A percentile compares a stretch with the other conserved stretches of the same genome.
Evolutionary conservation across 768 basidiomycete species (phyloP).

Genomic region (Neoboletus subvelutipes): DNA sequence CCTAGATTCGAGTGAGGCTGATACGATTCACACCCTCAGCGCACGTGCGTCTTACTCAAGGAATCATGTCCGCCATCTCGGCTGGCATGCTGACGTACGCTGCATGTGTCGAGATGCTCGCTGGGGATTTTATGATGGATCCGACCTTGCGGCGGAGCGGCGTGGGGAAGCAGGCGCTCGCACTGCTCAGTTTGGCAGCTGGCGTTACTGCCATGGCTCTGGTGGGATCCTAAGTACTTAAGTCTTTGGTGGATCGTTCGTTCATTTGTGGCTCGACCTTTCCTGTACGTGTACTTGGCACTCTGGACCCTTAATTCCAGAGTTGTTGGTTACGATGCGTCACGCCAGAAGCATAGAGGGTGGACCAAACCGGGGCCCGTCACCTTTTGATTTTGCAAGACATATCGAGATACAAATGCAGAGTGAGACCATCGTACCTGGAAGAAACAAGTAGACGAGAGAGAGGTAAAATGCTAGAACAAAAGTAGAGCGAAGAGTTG

Average conservation of each 20-base stretch:
- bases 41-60: conserved; percentile 58
- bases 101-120: conserved; percentile 83
- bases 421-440: not conserved
- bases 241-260: not conserved
- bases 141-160: conserved; percentile 44
- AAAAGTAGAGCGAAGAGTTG: not conserved
- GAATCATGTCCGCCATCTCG: conserved; percentile 77
- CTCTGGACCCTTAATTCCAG: not conserved
- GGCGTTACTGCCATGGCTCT: conserved; percentile 67
- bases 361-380: not conserved
- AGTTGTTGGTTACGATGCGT: not conserved
- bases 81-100: conserved; percentile 85
- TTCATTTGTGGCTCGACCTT: not conserved
- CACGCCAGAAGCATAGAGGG: not conserved
- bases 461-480: not conserved
- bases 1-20: not conserved
- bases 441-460: not conserved
- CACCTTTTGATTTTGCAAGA: conserved; percentile 6
- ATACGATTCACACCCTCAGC: conserved; percentile 25
- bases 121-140: conserved; percentile 81
- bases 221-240: conserved; percentile 39
- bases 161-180: conserved; percentile 46
- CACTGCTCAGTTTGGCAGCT: conserved; percentile 57
- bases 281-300: not conserved
- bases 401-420: not conserved